Evolutionary conservation across 306 rosid genomes (phyloP).

Genomic region (Fragaria iinumae): DNA sequence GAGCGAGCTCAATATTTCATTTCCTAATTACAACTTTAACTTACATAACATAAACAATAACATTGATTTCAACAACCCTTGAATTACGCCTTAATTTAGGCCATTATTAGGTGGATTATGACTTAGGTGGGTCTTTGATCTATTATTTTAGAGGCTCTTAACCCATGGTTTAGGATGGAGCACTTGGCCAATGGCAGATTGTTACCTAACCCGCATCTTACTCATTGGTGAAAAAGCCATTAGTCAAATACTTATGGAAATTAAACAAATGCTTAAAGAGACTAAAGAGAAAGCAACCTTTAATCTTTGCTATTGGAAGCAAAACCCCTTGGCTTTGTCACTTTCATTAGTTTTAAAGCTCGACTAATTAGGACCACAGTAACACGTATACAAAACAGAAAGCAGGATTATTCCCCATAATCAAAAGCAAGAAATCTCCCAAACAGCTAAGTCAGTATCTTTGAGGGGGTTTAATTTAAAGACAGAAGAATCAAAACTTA

Average conservation of each 20-base stretch:
- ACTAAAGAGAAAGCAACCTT: constrained; percentile 12
- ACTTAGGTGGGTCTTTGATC: constrained; percentile 13
- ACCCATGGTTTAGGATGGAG: constrained; percentile 34
- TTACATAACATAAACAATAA: constrained; percentile 16
- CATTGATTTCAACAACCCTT: constrained; percentile 71
- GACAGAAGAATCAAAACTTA: constrained; percentile 43
- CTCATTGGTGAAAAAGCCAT: constrained; percentile 34
- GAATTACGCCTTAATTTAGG: constrained; percentile 79
- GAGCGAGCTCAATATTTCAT: constrained; percentile 18
- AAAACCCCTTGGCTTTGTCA: constrained; percentile 41
- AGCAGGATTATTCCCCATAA: constrained; percentile 45
- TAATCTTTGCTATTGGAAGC: constrained; percentile 39
- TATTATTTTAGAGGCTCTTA: constrained; percentile 30
- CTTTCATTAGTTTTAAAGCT: constrained; percentile 38
- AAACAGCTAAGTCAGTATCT: constrained; percentile 60
- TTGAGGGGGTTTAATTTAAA: constrained; percentile 32
- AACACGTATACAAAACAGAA: constrained; percentile 25
- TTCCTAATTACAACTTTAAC: constrained; percentile 1
- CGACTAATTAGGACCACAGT: constrained; percentile 22
- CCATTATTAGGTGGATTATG: constrained; percentile 45
- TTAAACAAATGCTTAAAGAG: neutral
- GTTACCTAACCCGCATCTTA: constrained; percentile 19
- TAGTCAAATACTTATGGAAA: constrained; percentile 27
- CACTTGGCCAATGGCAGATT: constrained; percentile 10
- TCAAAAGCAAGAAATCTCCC: constrained; percentile 59